phyloP scores from a whole-genome alignment of 345 rosid genomes.

The Eucalyptus virginea region DNA sequence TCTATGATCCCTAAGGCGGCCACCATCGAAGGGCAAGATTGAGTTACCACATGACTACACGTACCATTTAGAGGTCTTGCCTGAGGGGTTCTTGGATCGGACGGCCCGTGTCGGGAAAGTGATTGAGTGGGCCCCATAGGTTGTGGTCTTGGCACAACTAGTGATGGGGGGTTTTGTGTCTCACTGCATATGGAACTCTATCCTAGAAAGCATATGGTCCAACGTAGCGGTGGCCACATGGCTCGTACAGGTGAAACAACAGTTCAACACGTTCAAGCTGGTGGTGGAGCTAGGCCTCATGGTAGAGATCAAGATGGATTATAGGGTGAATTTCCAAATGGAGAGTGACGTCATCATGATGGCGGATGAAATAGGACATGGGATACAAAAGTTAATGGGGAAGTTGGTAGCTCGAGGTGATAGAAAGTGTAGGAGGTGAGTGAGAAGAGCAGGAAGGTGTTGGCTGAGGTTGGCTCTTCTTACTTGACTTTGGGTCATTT shows the following conservation, averaged over 20 bases:
- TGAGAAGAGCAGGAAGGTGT: constrained; percentile 6
- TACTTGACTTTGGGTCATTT: constrained; percentile 4
- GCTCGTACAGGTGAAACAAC: constrained; percentile 47
- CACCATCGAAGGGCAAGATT: neutral
- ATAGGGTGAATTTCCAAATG: neutral
- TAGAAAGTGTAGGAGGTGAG: constrained; percentile 15
- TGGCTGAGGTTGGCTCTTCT: constrained; percentile 39
- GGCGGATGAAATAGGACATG: constrained; percentile 23
- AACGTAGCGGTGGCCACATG: constrained; percentile 32
- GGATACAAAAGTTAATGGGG: constrained; percentile 25
- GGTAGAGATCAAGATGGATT: neutral
- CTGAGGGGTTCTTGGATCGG: constrained; percentile 21
- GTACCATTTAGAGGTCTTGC: constrained; percentile 9
- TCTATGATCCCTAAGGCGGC: too few relatives aligned
- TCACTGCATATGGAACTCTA: constrained; percentile 53
- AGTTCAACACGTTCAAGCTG: constrained; percentile 25
- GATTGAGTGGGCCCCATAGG: constrained; percentile 41
- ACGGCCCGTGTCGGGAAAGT: constrained; percentile 4
- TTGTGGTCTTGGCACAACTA: neutral
- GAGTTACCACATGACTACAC: neutral
- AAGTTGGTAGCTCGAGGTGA: constrained; percentile 1
- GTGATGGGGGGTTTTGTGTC: constrained; percentile 43
- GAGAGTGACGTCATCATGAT: neutral
- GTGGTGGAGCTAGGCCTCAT: constrained; percentile 28
- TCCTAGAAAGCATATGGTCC: constrained; percentile 35